Percentiles rank a stretch among this genome's conserved stretches.
Evolutionary conservation across 1,139 yeast genomes (phyloP).

Genomic region (Blastobotrys capitulatus): DNA sequence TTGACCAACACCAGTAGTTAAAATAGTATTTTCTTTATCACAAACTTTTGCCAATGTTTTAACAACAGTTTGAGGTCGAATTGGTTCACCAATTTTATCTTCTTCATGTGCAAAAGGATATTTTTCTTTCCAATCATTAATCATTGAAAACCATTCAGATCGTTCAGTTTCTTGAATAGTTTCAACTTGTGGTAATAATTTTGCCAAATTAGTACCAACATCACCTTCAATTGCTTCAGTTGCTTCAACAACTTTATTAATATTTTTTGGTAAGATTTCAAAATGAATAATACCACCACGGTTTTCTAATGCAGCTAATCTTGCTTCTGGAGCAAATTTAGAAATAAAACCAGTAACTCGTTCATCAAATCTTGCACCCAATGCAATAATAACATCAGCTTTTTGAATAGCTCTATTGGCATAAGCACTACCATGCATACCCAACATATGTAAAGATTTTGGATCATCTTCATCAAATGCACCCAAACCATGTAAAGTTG

Average conservation of each 20-base stretch:
- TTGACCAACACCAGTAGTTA: constrained; percentile 98
- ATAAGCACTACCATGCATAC: constrained; percentile 97
- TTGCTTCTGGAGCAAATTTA: constrained; percentile 92
- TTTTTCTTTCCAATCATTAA: constrained; percentile 76
- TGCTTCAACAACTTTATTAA: constrained; percentile 95
- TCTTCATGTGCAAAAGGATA: constrained; percentile 85
- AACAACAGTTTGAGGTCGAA: constrained; percentile 92
- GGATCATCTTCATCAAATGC: constrained; percentile 89
- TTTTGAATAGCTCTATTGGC: constrained; percentile 92
- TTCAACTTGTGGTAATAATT: constrained; percentile 65
- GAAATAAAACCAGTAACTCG: constrained; percentile 87
- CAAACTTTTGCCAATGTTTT: constrained; percentile 73
- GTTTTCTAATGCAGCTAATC: constrained; percentile 76
- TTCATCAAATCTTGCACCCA: constrained; percentile 97
- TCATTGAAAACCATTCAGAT: constrained; percentile 70
- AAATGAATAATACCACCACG: constrained; percentile 97
- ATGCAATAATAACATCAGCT: constrained; percentile 88
- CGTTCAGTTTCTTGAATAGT: constrained; percentile 50
- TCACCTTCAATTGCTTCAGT: constrained; percentile 98
- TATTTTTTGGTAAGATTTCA: constrained; percentile 93
- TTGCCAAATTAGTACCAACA: constrained; percentile 69
- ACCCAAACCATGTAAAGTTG: constrained; percentile 91
- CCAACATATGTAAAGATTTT: constrained; percentile 90
- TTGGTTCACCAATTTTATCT: constrained; percentile 51
- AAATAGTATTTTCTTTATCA: constrained; percentile 62